Conservation (phyloP, 371 early-diverging fungal species). For the Cokeromyces recurvatus region DNA sequence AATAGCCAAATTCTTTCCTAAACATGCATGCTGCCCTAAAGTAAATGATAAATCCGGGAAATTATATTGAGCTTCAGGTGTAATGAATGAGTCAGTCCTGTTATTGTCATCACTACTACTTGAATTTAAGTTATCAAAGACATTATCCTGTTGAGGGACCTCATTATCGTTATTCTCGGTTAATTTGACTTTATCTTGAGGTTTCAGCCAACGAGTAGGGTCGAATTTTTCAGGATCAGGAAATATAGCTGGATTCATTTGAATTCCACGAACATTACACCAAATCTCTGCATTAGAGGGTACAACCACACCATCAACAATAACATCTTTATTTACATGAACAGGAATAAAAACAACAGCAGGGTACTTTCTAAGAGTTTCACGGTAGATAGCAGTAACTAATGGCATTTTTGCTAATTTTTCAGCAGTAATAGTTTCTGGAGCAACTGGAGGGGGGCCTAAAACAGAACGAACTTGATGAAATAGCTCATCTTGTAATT, state of each 20-base stretch:
- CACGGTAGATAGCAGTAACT: slow-evolving; percentile 43
- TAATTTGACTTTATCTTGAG: slow-evolving; percentile 5
- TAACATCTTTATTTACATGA: slow-evolving; percentile 37
- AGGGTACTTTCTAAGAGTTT: slow-evolving; percentile 46
- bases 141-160: neutral
- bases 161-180: too few relatives aligned
- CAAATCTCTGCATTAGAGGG: slow-evolving; percentile 41
- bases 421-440: slow-evolving; percentile 30
- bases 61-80: slow-evolving; percentile 29
- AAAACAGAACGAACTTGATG: slow-evolving; percentile 33
- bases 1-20: slow-evolving; percentile 43
- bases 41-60: slow-evolving; percentile 48
- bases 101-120: too few relatives aligned
- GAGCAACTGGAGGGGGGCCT: slow-evolving; percentile 38
- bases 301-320: slow-evolving; percentile 34
- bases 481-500: slow-evolving; percentile 33
- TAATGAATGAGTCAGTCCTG: neutral
- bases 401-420: slow-evolving; percentile 35
- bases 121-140: slow-evolving; percentile 15
- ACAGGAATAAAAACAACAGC: slow-evolving; percentile 46
- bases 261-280: slow-evolving; percentile 46
- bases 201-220: slow-evolving; percentile 32
- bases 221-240: slow-evolving; percentile 39
- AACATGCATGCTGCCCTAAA: slow-evolving; percentile 39
- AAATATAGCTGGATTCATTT: slow-evolving; percentile 41